phyloP scores from a whole-genome alignment of 352 stramenopile genomes.

The Globisporangium viniferum region DNA sequence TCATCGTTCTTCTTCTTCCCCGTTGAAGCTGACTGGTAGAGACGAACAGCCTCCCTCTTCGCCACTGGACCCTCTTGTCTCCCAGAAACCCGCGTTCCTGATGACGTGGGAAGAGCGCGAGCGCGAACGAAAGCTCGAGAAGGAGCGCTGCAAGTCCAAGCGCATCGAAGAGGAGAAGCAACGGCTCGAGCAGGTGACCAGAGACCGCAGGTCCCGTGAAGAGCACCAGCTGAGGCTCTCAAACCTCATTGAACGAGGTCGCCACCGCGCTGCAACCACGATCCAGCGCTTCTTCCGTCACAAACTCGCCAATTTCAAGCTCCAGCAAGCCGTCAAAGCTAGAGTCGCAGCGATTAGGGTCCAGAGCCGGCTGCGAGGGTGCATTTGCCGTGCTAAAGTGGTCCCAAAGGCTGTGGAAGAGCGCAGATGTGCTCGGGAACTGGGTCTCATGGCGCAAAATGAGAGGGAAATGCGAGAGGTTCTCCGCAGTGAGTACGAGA shows the following conservation, averaged over 20 bases:
- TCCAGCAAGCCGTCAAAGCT: neutral
- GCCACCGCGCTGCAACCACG: conserved; percentile 18
- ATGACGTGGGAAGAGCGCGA: conserved; percentile 78
- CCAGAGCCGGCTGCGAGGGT: conserved; percentile 32
- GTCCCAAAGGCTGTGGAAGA: conserved; percentile 23
- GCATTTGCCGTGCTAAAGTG: conserved; percentile 15
- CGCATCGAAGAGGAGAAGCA: conserved; percentile 68
- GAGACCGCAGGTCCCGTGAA: conserved; percentile 28
- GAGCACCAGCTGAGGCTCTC: conserved; percentile 14
- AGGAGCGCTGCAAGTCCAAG: conserved; percentile 48
- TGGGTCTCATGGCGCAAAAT: conserved; percentile 28
- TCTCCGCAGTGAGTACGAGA: conserved; percentile 13
- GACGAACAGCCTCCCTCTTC: neutral
- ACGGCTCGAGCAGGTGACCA: conserved; percentile 33
- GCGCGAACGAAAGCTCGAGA: conserved; percentile 47
- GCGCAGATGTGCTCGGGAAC: conserved; percentile 17
- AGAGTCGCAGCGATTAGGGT: conserved; percentile 22
- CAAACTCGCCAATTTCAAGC: neutral
- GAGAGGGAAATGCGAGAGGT: conserved; percentile 30
- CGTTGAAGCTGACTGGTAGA: neutral
- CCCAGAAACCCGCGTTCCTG: conserved; percentile 54
- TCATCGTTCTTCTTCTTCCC: neutral
- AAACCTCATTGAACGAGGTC: conserved; percentile 16
- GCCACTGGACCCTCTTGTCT: neutral
- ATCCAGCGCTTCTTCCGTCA: conserved; percentile 31